Evolutionary conservation across 345 rosid species (phyloP), one percentile per base, ranked within the genome.

Genomic region (Clausena lansium): DNA sequence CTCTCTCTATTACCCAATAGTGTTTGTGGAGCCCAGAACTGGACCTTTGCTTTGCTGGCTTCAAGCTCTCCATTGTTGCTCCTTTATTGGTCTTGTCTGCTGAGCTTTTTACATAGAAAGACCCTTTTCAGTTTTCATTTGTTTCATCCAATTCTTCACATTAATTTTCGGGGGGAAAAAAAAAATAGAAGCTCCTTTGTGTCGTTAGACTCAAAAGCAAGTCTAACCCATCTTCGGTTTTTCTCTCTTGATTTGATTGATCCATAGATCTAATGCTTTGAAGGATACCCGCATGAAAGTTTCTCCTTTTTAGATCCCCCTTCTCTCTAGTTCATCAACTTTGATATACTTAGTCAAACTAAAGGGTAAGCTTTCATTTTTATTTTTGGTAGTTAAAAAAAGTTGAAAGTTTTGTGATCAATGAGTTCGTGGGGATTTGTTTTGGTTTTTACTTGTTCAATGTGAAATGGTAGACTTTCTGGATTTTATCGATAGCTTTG

Each of bases 41-140:
- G 91, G 93, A 82, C 93, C 94, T 85, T 41, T 78, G 93, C 95
- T 83, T 87, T 83, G 95, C 94, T 89, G 97, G 92, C 94, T 80
- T 79, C 87, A 76, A 88, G 86, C 91, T 88, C 87, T 79, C 87
- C 85, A 81, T 88, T 79, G 89, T 85, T 88, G 90, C 87, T 86
- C 79, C 86, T 87, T 85, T 87, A 88, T 91, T 89, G 94, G 84
- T 80, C 86, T 90, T 87, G 90, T 89, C 92, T 88, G 85, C 82
- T 81, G 30, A 79, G 79, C 73, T 13, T 32, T 33, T 55, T 41
- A 64, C 77, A 63, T 65, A 69, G 80, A 54, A 59, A 55, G 27
- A 5, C 27, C 25, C n/a, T 45, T 45, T 45, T 3, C 15, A 11
- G 50, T 45, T 20, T 10, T 30, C 41, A 9, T 64, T 55, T 67